Percentiles rank a stretch among this genome's conserved stretches.
Evolutionary conservation across 2,329 filamentous ascomycete genomes (phyloP).

Genomic region (Fusarium brachygibbosum): DNA sequence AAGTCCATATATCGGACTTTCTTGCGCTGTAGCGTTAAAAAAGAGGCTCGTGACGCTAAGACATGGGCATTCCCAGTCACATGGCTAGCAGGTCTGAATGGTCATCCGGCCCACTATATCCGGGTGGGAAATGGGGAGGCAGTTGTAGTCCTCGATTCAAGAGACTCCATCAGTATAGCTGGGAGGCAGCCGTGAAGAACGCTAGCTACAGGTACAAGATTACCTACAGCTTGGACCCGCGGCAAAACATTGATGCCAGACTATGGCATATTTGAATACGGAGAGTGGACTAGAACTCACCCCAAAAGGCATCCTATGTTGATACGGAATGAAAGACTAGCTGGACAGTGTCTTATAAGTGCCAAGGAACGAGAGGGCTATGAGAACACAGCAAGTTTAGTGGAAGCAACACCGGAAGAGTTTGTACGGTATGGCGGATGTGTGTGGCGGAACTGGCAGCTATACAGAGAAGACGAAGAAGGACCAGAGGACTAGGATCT

Average conservation of each 20-base stretch:
- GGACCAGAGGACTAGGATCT: neutral
- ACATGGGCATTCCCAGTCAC: slow-evolving; percentile 15
- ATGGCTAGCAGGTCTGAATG: neutral
- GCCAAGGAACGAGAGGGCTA: neutral
- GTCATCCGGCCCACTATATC: neutral
- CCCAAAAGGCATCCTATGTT: neutral
- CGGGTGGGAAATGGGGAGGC: neutral
- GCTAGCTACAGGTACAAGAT: neutral
- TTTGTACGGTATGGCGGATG: neutral
- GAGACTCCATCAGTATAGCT: neutral
- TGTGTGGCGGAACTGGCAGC: neutral
- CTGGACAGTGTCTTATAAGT: neutral
- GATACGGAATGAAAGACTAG: neutral
- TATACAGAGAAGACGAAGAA: neutral
- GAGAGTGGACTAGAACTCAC: neutral
- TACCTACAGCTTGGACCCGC: neutral
- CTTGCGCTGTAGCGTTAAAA: slow-evolving; percentile 4
- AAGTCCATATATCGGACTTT: neutral
- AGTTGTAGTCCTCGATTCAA: too few relatives aligned
- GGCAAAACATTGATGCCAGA: neutral
- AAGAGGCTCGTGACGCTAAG: neutral
- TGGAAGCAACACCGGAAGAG: neutral
- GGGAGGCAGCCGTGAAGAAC: slow-evolving; percentile 3
- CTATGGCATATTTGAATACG: neutral
- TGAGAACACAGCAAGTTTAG: neutral